These are phyloP conservation scores for Diplogelasinospora grovesii DNA, from an alignment of 495 filamentous ascomycete species.

Conservation along the genomic window DNA sequence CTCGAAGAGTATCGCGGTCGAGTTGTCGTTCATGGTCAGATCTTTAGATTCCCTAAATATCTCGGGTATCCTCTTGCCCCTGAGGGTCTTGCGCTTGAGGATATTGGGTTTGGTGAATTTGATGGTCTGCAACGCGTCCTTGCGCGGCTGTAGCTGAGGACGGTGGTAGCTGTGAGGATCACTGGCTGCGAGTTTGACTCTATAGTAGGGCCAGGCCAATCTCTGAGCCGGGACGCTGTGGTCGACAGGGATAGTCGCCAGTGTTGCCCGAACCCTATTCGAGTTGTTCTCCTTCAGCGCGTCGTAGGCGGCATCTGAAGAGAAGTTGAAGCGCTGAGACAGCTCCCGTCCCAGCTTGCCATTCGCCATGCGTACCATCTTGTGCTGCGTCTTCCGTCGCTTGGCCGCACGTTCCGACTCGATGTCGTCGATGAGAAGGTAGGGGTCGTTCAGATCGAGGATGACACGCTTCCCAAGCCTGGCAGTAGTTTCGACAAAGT, in stretches of 20 bases:
- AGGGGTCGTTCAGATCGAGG: conserved; percentile 86
- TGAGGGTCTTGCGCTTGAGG: conserved; percentile 74
- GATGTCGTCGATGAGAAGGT: conserved; percentile 60
- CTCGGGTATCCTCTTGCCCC: conserved; percentile 65
- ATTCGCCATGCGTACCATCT: conserved; percentile 48
- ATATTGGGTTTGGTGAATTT: conserved; percentile 53
- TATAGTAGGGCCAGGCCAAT: conserved; percentile 90
- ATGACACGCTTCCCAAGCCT: conserved; percentile 66
- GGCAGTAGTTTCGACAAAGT: conserved; percentile 54
- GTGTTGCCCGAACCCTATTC: conserved; percentile 85
- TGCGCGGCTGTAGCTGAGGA: conserved; percentile 56
- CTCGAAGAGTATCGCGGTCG: conserved; percentile 77
- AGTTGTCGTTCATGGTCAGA: conserved; percentile 80
- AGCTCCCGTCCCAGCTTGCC: conserved; percentile 53
- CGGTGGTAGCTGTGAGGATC: conserved; percentile 91
- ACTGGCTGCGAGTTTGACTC: conserved; percentile 67
- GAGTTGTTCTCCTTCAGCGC: conserved; percentile 93
- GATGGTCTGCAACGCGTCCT: conserved; percentile 43
- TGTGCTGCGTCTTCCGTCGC: conserved; percentile 35
- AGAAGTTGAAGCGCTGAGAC: conserved; percentile 84
- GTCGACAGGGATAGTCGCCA: conserved; percentile 80
- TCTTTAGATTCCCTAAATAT: conserved; percentile 70
- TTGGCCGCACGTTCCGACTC: conserved; percentile 48
- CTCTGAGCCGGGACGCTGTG: conserved; percentile 86
- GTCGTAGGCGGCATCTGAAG: conserved; percentile 92